Percentiles rank a stretch among this genome's conserved stretches.
Conservation (phyloP, 2,329 filamentous ascomycete species). For the Aspergillaceae sp. region DNA sequence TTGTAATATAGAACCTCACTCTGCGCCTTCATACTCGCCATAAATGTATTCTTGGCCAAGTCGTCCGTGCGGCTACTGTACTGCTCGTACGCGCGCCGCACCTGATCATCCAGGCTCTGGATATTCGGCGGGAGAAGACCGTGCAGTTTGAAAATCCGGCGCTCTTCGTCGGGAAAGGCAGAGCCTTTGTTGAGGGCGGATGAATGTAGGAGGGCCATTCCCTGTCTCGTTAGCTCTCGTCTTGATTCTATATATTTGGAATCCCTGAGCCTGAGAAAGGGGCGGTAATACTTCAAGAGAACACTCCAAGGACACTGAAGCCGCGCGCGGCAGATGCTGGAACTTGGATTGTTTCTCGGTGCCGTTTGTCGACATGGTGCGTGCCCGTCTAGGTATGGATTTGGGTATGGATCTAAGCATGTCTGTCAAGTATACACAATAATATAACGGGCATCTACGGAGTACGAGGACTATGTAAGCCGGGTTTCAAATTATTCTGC, state of each 20-base stretch:
- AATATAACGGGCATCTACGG: too few relatives aligned
- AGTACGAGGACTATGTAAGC: too few relatives aligned
- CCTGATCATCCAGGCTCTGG: slow-evolving; percentile 69
- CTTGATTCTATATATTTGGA: not conserved
- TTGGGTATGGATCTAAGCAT: not conserved
- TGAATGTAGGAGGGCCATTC: slow-evolving; percentile 52
- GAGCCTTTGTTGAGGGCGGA: slow-evolving; percentile 77
- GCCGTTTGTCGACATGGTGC: not conserved
- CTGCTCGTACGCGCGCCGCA: slow-evolving; percentile 69
- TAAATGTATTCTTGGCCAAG: slow-evolving; percentile 77
- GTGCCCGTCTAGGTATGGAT: not conserved
- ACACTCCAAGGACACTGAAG: slow-evolving; percentile 22
- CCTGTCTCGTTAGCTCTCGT: slow-evolving; percentile 15
- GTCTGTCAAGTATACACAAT: too few relatives aligned
- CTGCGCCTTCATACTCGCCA: slow-evolving; percentile 76
- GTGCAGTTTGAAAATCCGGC: slow-evolving; percentile 59
- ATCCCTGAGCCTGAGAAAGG: not conserved
- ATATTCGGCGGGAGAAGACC: slow-evolving; percentile 65
- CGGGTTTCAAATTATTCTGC: not conserved
- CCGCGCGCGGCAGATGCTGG: slow-evolving; percentile 22
- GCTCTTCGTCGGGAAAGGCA: slow-evolving; percentile 62
- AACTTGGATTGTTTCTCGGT: slow-evolving; percentile 14
- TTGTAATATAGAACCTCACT: slow-evolving; percentile 76
- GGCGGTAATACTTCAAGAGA: slow-evolving; percentile 14
- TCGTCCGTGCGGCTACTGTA: slow-evolving; percentile 56